Evolutionary conservation across 768 basidiomycete genomes (phyloP).

Genomic region (Suillus weaverae): DNA sequence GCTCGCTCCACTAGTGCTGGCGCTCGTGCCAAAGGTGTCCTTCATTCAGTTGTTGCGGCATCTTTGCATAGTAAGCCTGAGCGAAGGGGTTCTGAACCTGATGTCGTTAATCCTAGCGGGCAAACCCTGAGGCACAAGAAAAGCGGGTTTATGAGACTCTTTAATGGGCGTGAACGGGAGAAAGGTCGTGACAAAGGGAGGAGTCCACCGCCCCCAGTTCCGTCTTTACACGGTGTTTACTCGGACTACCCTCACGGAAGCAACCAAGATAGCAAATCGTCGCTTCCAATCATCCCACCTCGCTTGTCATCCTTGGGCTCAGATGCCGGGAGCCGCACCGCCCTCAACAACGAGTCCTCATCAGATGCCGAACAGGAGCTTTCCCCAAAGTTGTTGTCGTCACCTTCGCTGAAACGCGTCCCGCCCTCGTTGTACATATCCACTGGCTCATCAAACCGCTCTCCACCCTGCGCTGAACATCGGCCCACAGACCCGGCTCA

Average conservation of each 20-base stretch:
- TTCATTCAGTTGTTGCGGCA: slow-evolving; percentile 40
- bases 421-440: slow-evolving; percentile 32
- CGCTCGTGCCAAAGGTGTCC: slow-evolving; percentile 43
- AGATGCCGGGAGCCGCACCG: slow-evolving; percentile 11
- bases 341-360: slow-evolving; percentile 19
- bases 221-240: slow-evolving; percentile 44
- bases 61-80: slow-evolving; percentile 38
- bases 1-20: slow-evolving; percentile 66
- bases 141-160: slow-evolving; percentile 79
- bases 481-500: slow-evolving; percentile 12
- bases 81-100: slow-evolving; percentile 42
- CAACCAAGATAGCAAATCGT: slow-evolving; percentile 32
- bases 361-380: slow-evolving; percentile 9
- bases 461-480: slow-evolving; percentile 14
- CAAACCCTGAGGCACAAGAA: slow-evolving; percentile 72
- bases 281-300: slow-evolving; percentile 39
- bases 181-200: slow-evolving; percentile 35
- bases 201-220: slow-evolving; percentile 55
- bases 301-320: slow-evolving; percentile 38
- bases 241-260: slow-evolving; percentile 29
- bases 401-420: slow-evolving; percentile 24
- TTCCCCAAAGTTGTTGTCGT: slow-evolving; percentile 6
- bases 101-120: slow-evolving; percentile 21
- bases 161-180: slow-evolving; percentile 51
- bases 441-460: slow-evolving; percentile 21